Evolutionary conservation across 2,329 filamentous ascomycete genomes (phyloP), one percentile per base, ranked within the genome.

Genomic region (Tolypocladium tropicale): DNA sequence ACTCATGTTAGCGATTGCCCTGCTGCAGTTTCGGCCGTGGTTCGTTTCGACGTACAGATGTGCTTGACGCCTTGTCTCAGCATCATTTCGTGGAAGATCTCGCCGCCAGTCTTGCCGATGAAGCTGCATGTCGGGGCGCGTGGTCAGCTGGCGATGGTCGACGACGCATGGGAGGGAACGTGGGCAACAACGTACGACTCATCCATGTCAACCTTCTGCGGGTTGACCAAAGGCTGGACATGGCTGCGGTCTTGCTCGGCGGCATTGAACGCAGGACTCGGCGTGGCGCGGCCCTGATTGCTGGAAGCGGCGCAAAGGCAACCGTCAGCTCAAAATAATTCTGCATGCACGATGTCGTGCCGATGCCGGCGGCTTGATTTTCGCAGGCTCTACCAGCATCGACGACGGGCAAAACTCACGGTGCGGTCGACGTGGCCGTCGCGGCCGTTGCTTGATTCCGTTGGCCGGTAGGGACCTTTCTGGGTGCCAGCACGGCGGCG

Each of bases 81-180:
- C 92, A 99, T 96, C 93, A 97, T 97, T 76, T 97, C 93, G 73
- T 97, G 92, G 74, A 97, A 96, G 65, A 97, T 96, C 74, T 96
- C 87, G 69, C 94, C 94, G 69, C 94, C 93, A 53, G 85, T 95
- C 80, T 92, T 93, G 61, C 93, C 93, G 68, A 97, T 90, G 73
- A 97, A 95, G 58, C 86, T 90, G 62, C 28, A 30, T 33, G 32
- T 28, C 23, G 55, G 2, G 11, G 10, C 16, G 41, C 33, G 21
- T 41, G 55, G 55, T 54, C 36, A 57, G 53, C 53, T 32, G 5
- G 14, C 5, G 25, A 48, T 7, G 25, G n/a, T n/a, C n/a, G n/a
- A n/a, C n/a, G n/a, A n/a, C n/a, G n/a, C n/a, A n/a, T n/a, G n/a
- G n/a, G n/a, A n/a, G n/a, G n/a, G n/a, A n/a, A n/a, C n/a, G 21